Evolutionary conservation across 1,284 basidiomycete species (phyloP), one percentile per base, ranked within the genome.

Genomic region (Cerrena zonata): DNA sequence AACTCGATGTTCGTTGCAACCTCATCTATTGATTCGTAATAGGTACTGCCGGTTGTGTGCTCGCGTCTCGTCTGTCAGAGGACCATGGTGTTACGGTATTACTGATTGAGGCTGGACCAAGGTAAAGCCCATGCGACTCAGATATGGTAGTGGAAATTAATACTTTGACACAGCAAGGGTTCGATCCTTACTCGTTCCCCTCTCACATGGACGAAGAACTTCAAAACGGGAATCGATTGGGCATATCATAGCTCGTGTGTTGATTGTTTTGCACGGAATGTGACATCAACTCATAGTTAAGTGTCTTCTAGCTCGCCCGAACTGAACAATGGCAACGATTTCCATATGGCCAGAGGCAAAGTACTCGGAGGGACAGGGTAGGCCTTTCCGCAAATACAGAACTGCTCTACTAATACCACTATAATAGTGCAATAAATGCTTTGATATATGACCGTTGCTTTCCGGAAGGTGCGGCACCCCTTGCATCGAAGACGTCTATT

Each of bases 361-460:
- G 55, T 72, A 34, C 61, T 72, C 22, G 70, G 70, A 1, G 70
- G 70, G 1, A 61, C 58, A 34, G 61, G 61, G 25, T 61, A 10
- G 15, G 38, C 39, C 5, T 37, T 5, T 19, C 21, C 5, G 18
- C 37, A 48, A 11, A 5, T 22, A 5, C 11, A 5, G 12, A 10
- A 12, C 5, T 39, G 21, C n/a, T 12, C 13, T 5, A n/a, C 15
- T 37, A 12, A 15, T 4, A 24, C 23, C 26, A 22, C 11, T 39
- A 44, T 26, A 25, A 3, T 37, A 59, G 58, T 34, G 27, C 60
- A 1, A 61, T 68, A 38, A 68, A 67, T 26, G 63, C 61, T 11
- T 53, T 62, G 51, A 49, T 63, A 50, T 55, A 62, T 56, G 49
- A 64, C 58, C 59, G 61, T 49, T 30, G 66, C 49, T 50, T 58